phyloP scores from a whole-genome alignment of 306 rosid species.

The Fagus crenata region DNA sequence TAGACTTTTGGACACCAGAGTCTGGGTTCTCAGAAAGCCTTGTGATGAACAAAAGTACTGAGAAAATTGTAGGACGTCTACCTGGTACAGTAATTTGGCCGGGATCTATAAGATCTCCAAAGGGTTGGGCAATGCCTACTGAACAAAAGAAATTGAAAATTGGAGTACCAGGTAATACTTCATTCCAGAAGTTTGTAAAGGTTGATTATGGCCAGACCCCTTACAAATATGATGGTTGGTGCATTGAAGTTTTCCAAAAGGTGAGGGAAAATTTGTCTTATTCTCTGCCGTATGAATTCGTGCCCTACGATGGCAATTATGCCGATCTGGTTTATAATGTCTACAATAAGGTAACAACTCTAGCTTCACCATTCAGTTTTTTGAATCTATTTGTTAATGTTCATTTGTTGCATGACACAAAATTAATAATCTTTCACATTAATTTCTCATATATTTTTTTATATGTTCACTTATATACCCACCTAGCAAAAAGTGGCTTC shows the following conservation, averaged over 20 bases:
- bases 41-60: no score
- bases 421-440: no score
- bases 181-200: slow-evolving; percentile 25
- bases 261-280: not conserved
- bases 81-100: slow-evolving; percentile 35
- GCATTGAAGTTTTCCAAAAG: slow-evolving; percentile 23
- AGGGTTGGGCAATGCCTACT: slow-evolving; percentile 40
- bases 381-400: not conserved
- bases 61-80: not conserved
- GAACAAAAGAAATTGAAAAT: slow-evolving; percentile 24
- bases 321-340: slow-evolving; percentile 21
- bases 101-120: slow-evolving; percentile 17
- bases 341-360: slow-evolving; percentile 21
- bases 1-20: no score
- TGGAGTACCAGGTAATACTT: slow-evolving; percentile 29
- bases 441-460: no score
- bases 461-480: no score
- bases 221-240: slow-evolving; percentile 24
- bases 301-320: not conserved
- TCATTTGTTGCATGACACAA: not conserved
- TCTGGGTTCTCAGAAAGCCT: no score
- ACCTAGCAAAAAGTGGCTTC: no score
- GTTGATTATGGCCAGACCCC: not conserved
- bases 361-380: not conserved
- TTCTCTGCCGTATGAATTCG: slow-evolving; percentile 5